Base-by-base conservation (phyloP, 192 early-diverging fungal species). In the Podila minutissima region DNA sequence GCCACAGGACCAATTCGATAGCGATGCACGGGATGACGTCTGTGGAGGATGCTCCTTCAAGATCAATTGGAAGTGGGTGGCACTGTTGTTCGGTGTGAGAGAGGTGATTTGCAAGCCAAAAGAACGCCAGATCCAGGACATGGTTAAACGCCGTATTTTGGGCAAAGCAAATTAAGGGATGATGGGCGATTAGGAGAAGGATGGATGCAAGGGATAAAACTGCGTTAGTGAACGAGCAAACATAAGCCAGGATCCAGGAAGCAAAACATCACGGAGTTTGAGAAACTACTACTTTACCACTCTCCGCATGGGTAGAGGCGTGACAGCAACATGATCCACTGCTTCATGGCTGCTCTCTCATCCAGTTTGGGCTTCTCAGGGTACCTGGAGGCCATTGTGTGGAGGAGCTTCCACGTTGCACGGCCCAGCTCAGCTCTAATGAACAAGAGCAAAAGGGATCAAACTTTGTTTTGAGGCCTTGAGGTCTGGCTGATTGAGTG, bases 221-320 rank as follows among this genome's bases (percentile, higher is more conserved):
- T 24, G 53, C 53, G 24, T 24, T 24, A 55, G 53, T 24, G 53
- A 1, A 26, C 20, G 53, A 55, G 2, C 51, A 55, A 55, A 7
- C 22, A 24, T n/a, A 55, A 10, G 53, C 24, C 4, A 55, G 12
- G n/a, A 55, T 24, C 53, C 20, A 55, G 22, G 22, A 24, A 46
- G 41, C 12, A 46, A 46, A 41, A 46, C 33, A 37, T 37, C 38
- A 4, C 13, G 1, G 41, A 46, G 12, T 17, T 15, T 46, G 41
- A 46, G 41, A 46, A 46, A 46, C 41, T 46, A 46, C 3, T 46
- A 46, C 12, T 46, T 64, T 85, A 93, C 92, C 94, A 99, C 86
- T 98, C 96, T 57, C 97, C 97, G 74, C 97, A 99, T 17, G 97
- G 97, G 82, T 99, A 99, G 29, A 99, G 81, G 72, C 94, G 83